Evolutionary conservation across 2,329 filamentous ascomycete genomes (phyloP).

Genomic region (Fusarium setosum): DNA sequence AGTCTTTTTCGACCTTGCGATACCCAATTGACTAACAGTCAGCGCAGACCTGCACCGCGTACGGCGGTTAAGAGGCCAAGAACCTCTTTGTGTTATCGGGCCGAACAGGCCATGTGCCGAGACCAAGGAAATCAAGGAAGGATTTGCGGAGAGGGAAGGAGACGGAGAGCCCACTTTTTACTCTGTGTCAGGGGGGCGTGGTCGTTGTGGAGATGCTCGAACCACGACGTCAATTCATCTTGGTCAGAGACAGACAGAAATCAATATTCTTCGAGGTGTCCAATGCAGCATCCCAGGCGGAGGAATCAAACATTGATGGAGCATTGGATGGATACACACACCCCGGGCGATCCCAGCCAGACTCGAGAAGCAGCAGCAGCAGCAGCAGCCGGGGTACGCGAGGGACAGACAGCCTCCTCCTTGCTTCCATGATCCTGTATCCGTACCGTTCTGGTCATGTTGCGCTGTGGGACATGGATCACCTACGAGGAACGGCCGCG

Average conservation of each 20-base stretch:
- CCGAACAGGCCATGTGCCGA: constrained; percentile 32
- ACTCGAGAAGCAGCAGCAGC: too few species aligned
- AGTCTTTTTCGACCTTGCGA: too few species aligned
- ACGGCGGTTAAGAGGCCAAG: constrained; percentile 4
- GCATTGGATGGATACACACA: not conserved
- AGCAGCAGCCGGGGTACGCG: too few species aligned
- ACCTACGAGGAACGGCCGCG: not conserved
- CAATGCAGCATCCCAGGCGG: too few species aligned
- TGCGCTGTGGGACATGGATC: constrained; percentile 1
- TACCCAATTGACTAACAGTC: constrained; percentile 9
- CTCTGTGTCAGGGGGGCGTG: not conserved
- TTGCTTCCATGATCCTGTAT: too few species aligned
- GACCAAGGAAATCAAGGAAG: constrained; percentile 13
- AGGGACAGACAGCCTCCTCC: too few species aligned
- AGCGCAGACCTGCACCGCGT: not conserved
- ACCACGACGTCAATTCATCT: constrained; percentile 11
- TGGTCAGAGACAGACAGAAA: not conserved
- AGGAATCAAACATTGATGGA: too few species aligned
- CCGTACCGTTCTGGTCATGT: too few species aligned
- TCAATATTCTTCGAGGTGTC: too few species aligned
- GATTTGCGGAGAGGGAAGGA: constrained; percentile 20
- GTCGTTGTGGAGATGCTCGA: constrained; percentile 11
- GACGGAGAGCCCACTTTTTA: too few species aligned
- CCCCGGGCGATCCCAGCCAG: too few species aligned
- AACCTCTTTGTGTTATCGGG: constrained; percentile 23